These are phyloP conservation scores for Schizonepeta tenuifolia DNA, from an alignment of 257 asterid genomes.

Conservation along the genomic window DNA sequence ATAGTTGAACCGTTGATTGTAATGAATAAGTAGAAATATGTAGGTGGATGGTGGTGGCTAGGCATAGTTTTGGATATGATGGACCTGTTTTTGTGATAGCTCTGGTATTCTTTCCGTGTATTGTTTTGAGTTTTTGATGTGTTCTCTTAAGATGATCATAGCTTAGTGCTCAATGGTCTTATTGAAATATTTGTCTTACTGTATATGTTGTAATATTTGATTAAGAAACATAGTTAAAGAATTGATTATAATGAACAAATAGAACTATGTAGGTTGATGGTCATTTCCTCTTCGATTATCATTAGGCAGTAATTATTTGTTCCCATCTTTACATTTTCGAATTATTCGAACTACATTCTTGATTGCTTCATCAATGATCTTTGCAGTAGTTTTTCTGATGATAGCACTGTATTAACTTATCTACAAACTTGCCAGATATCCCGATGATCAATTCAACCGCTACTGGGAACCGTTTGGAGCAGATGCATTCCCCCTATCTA, in stretches of 20 bases:
- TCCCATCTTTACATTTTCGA: neutral
- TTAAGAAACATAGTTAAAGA: neutral
- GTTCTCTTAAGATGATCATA: neutral
- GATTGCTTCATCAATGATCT: neutral
- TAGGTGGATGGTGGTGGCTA: slow-evolving; percentile 50
- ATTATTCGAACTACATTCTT: neutral
- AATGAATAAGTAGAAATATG: no score
- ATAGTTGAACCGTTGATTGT: no score
- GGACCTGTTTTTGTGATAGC: slow-evolving; percentile 70
- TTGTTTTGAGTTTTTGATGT: neutral
- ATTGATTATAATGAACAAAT: neutral
- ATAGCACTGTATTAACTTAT: neutral
- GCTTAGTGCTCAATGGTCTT: neutral
- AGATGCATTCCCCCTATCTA: slow-evolving; percentile 46
- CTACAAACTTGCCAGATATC: slow-evolving; percentile 56
- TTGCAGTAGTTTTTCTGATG: no score
- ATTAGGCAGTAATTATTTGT: neutral
- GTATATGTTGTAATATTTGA: neutral
- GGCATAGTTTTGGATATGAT: slow-evolving; percentile 81
- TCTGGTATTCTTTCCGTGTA: slow-evolving; percentile 14
- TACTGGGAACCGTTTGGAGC: slow-evolving; percentile 78
- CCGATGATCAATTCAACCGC: slow-evolving; percentile 87
- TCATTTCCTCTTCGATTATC: neutral
- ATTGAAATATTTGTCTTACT: neutral
- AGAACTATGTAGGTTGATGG: neutral